phyloP scores from a whole-genome alignment of 495 filamentous ascomycete genomes.

The Cercophora newfieldiana region DNA sequence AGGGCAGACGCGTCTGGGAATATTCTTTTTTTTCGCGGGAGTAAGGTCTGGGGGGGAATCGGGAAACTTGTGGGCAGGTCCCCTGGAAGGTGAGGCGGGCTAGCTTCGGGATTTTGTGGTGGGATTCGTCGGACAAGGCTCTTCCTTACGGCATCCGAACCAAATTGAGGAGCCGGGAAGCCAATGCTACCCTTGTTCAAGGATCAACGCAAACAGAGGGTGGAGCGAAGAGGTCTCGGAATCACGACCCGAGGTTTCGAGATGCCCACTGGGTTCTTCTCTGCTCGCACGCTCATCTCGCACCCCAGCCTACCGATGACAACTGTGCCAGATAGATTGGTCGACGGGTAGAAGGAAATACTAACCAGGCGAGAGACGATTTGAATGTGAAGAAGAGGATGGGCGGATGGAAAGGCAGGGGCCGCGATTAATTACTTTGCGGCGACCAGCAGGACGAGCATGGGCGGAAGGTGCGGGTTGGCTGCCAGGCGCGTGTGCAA shows the following conservation, averaged over 20 bases:
- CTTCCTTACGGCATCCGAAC: constrained; percentile 34
- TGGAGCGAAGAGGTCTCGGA: constrained; percentile 48
- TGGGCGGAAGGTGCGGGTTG: constrained; percentile 4
- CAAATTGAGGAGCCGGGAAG: constrained; percentile 24
- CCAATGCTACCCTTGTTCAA: constrained; percentile 30
- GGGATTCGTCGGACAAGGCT: constrained; percentile 46
- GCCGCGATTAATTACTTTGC: constrained; percentile 17
- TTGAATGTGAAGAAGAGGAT: constrained; percentile 12
- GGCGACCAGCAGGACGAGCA: constrained; percentile 3
- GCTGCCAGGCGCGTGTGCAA: neutral
- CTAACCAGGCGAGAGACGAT: constrained; percentile 15
- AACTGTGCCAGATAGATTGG: constrained; percentile 1
- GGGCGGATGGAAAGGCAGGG: constrained; percentile 17
- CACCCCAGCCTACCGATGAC: neutral
- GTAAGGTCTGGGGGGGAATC: constrained; percentile 38
- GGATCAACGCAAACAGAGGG: constrained; percentile 29
- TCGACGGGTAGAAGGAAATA: constrained; percentile 10
- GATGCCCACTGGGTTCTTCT: constrained; percentile 38
- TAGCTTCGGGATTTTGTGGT: constrained; percentile 43
- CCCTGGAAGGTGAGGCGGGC: constrained; percentile 46
- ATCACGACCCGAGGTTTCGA: constrained; percentile 46
- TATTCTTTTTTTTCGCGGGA: constrained; percentile 41
- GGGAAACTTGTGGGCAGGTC: constrained; percentile 28
- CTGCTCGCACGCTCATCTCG: constrained; percentile 11
- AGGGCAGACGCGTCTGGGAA: constrained; percentile 42